Evolutionary conservation across 73 alveolate species (phyloP).

Genomic region (Tetrahymena thermophila): DNA sequence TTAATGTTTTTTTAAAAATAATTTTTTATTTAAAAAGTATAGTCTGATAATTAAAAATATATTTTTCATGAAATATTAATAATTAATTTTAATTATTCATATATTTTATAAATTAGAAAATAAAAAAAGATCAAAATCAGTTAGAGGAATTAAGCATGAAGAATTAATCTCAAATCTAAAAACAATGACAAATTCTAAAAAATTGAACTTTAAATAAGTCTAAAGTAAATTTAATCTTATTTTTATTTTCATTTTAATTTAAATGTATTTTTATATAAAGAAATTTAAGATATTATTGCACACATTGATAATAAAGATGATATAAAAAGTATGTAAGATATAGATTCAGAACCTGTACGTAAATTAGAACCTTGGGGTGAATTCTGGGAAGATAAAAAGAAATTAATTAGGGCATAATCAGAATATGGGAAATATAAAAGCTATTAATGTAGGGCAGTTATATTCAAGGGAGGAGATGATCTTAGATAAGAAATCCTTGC

Average conservation of each 20-base stretch:
- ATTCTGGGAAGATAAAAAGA: conserved; percentile 47
- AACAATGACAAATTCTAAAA: not conserved
- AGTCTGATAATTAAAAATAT: too few species aligned
- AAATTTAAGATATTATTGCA: not conserved
- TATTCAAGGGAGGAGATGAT: conserved; percentile 86
- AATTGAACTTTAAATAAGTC: not conserved
- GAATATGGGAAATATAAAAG: conserved; percentile 53
- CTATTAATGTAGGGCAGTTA: conserved; percentile 62
- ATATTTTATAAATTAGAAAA: not conserved
- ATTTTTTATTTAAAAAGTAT: too few species aligned
- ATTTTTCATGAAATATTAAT: too few species aligned
- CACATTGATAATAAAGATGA: not conserved
- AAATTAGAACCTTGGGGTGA: conserved; percentile 49
- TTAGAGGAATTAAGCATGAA: not conserved
- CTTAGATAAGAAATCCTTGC: conserved; percentile 84
- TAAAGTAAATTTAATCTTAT: not conserved
- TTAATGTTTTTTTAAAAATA: too few species aligned
- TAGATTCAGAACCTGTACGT: conserved; percentile 5
- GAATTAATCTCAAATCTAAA: not conserved
- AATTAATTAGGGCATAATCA: conserved; percentile 40
- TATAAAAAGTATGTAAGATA: not conserved
- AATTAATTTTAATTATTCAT: too few species aligned
- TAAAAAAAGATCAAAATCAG: not conserved
- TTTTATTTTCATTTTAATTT: not conserved
- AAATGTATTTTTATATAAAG: not conserved